Conservation (phyloP, 75 land plant species). For the Sequoiadendron giganteum region DNA sequence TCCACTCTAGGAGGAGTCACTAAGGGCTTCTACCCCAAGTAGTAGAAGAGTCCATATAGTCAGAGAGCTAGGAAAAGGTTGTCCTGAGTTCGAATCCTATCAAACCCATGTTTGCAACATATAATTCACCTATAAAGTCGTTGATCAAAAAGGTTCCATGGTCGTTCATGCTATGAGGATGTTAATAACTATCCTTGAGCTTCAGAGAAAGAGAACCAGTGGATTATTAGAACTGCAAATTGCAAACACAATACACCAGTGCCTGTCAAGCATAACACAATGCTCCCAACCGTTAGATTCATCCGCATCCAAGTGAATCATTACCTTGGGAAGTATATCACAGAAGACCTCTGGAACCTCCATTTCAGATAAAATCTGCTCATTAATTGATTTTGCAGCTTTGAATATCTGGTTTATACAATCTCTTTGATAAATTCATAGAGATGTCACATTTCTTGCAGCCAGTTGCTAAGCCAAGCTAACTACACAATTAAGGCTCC, state of each 20-base stretch:
- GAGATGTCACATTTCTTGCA: too few species aligned
- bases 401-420: slow-evolving; percentile 74
- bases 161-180: neutral
- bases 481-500: too few species aligned
- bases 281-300: neutral
- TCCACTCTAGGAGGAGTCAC: neutral
- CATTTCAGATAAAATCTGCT: slow-evolving; percentile 69
- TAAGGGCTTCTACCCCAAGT: too few species aligned
- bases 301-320: neutral
- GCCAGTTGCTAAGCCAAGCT: too few species aligned
- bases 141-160: neutral
- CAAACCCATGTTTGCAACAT: too few species aligned
- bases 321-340: slow-evolving; percentile 84
- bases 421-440: slow-evolving; percentile 44
- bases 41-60: too few species aligned
- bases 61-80: neutral
- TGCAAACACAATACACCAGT: neutral
- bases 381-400: slow-evolving; percentile 87
- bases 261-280: neutral
- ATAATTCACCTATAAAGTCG: too few species aligned
- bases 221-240: neutral
- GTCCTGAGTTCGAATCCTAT: too few species aligned
- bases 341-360: slow-evolving; percentile 61
- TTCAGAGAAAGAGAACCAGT: neutral
- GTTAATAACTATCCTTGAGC: too few species aligned